Base-by-base conservation (phyloP, 1,139 yeast species). In the Casaregolazyma lundiana region DNA sequence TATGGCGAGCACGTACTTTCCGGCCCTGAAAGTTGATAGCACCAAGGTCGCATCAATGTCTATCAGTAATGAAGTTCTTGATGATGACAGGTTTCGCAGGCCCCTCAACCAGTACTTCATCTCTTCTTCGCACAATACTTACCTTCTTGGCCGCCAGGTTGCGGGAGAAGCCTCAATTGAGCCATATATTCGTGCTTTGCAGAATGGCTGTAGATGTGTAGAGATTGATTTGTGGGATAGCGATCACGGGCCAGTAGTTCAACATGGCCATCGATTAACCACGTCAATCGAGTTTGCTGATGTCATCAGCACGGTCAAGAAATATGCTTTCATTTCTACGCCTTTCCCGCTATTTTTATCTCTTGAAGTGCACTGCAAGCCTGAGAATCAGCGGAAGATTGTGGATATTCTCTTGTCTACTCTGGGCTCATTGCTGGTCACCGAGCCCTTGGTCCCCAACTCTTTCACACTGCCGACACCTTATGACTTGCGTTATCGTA, bases 161-260 rank as follows among this genome's bases (percentile, higher is more conserved):
- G 95, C 82, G 1, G 96, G 94, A n/a, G 80, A 77, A 13, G 86
- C 97, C 0, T 85, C 96, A 0, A 78, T 88, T 1, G 97, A 92
- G 59, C 96, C 95, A 0, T 94, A 92, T 56, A 81, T 88, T n/a
- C 76, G 84, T 45, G 95, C 88, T 0, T 68, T 94, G 43, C 96
- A 89, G 59, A 77, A 89, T 48, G 97, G 98, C 1, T 92, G 97
- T 58, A 72, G 96, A 41, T 89, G 97, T 55, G 74, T 94, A 18
- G 99, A 94, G 60, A 80, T 94, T 37, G 99, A 94, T 64, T 75
- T 94, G 18, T 94, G 98, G 98, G 96, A 92, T 66, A 94, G 95
- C 7, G 74, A 72, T 20, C 56, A 58, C n/a, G 88, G 83, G 2
- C 98, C 98, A 0, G 77, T 87, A 0, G 97, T 94, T 0, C 84